Evolutionary conservation across 2,329 filamentous ascomycete species (phyloP).

Genomic region (Penicillium sp.): DNA sequence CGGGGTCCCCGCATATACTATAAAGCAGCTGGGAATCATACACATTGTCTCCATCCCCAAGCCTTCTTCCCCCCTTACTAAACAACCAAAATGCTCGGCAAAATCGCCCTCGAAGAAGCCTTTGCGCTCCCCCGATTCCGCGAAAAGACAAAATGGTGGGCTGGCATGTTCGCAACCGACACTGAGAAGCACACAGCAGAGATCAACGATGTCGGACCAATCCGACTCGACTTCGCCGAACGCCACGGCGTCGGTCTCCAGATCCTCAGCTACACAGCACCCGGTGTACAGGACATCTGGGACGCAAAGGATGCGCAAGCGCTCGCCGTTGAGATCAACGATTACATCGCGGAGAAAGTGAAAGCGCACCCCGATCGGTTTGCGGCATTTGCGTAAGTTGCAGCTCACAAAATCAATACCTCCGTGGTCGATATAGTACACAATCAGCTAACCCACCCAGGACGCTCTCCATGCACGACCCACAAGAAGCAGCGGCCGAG

Average conservation of each 20-base stretch:
- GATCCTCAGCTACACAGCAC: conserved; percentile 49
- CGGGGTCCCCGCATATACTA: conserved; percentile 7
- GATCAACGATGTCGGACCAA: conserved; percentile 49
- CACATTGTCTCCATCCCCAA: background rate
- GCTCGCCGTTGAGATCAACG: conserved; percentile 47
- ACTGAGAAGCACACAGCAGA: conserved; percentile 57
- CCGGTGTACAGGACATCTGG: conserved; percentile 49
- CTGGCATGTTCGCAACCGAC: conserved; percentile 57
- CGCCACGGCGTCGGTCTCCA: conserved; percentile 48
- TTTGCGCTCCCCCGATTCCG: conserved; percentile 59
- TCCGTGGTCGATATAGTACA: background rate
- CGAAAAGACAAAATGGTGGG: conserved; percentile 61
- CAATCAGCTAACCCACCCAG: conserved; percentile 11
- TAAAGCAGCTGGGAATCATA: background rate
- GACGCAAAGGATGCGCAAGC: conserved; percentile 44
- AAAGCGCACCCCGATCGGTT: conserved; percentile 42
- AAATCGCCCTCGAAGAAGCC: conserved; percentile 61
- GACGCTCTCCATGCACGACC: conserved; percentile 41
- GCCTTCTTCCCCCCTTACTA: background rate
- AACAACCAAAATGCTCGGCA: conserved; percentile 51
- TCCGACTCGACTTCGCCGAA: conserved; percentile 44
- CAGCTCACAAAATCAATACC: background rate
- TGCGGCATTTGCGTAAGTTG: conserved; percentile 42
- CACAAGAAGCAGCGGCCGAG: conserved; percentile 38
- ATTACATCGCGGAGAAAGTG: conserved; percentile 45